These are phyloP conservation scores for Conticribra weissflogii DNA, from an alignment of 108 stramenopile species.

Conservation along the genomic window DNA sequence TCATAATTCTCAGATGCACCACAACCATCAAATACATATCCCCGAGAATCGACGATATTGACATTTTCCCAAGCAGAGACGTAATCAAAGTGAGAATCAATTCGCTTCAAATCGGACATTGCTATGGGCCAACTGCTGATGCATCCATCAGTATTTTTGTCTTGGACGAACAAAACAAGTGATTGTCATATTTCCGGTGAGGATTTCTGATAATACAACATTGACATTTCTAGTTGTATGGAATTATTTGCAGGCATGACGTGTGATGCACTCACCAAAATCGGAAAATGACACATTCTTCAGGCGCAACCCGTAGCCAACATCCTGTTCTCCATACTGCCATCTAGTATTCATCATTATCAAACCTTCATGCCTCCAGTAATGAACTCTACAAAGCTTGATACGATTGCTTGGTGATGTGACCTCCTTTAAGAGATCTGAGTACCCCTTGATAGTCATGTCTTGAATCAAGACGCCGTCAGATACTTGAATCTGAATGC, in stretches of 20 bases:
- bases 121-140: slow-evolving; percentile 25
- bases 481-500: not conserved
- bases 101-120: not conserved
- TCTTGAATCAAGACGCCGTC: slow-evolving; percentile 23
- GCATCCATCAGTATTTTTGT: slow-evolving; percentile 14
- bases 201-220: no score
- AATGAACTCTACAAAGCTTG: slow-evolving; percentile 19
- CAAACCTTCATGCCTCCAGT: slow-evolving; percentile 36
- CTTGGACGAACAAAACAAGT: no score
- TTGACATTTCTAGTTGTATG: no score
- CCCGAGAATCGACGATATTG: slow-evolving; percentile 33
- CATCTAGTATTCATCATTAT: slow-evolving; percentile 24
- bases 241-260: no score
- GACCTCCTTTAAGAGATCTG: slow-evolving; percentile 8
- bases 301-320: slow-evolving; percentile 20
- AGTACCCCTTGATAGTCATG: slow-evolving; percentile 26
- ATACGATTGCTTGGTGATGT: slow-evolving; percentile 15
- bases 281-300: slow-evolving; percentile 42
- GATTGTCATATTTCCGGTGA: not conserved
- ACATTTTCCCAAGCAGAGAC: slow-evolving; percentile 38
- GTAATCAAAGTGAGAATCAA: slow-evolving; percentile 46
- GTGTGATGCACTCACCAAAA: slow-evolving; percentile 48
- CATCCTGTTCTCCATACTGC: slow-evolving; percentile 18
- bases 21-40: slow-evolving; percentile 30
- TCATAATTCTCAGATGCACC: slow-evolving; percentile 15